A percentile compares a stretch with the other conserved stretches of the same genome.
These are phyloP conservation scores for Aspergillus novoparasiticus DNA, from an alignment of 2,329 filamentous ascomycete genomes.

Conservation along the genomic window DNA sequence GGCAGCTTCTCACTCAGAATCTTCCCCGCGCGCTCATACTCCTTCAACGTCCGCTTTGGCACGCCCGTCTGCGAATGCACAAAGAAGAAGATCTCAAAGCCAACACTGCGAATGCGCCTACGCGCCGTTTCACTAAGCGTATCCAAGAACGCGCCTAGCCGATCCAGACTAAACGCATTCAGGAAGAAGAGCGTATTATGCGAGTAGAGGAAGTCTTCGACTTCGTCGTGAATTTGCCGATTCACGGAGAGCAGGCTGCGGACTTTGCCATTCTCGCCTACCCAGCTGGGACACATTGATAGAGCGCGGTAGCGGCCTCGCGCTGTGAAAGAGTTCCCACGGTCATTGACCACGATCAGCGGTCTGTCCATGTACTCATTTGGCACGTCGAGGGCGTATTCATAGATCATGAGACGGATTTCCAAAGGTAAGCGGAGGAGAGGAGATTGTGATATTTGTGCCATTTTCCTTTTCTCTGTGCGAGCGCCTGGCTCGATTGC, in stretches of 20 bases:
- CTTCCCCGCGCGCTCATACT: slow-evolving; percentile 32
- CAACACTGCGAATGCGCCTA: slow-evolving; percentile 35
- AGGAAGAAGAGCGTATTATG: slow-evolving; percentile 39
- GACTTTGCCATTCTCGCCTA: slow-evolving; percentile 33
- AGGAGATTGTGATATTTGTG: slow-evolving; percentile 5
- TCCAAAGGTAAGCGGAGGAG: slow-evolving; percentile 34
- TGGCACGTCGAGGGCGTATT: slow-evolving; percentile 32
- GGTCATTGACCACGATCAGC: slow-evolving; percentile 37
- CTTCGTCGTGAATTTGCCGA: slow-evolving; percentile 39
- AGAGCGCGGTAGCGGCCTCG: slow-evolving; percentile 34
- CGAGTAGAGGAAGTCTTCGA: slow-evolving; percentile 38
- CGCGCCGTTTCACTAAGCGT: slow-evolving; percentile 36
- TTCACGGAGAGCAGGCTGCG: slow-evolving; percentile 35
- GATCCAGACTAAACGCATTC: slow-evolving; percentile 36
- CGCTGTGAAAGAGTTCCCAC: slow-evolving; percentile 35
- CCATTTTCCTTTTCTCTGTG: not conserved
- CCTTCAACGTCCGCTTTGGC: slow-evolving; percentile 34
- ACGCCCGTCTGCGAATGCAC: slow-evolving; percentile 37
- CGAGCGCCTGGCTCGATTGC: not conserved
- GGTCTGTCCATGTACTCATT: slow-evolving; percentile 37
- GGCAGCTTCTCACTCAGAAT: slow-evolving; percentile 31
- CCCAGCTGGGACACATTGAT: slow-evolving; percentile 38
- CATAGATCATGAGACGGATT: slow-evolving; percentile 39
- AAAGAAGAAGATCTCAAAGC: slow-evolving; percentile 41
- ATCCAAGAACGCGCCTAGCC: slow-evolving; percentile 33